Evolutionary conservation across 1,284 basidiomycete genomes (phyloP), one percentile per base, ranked within the genome.

Genomic region (Ganoderma multipileum): DNA sequence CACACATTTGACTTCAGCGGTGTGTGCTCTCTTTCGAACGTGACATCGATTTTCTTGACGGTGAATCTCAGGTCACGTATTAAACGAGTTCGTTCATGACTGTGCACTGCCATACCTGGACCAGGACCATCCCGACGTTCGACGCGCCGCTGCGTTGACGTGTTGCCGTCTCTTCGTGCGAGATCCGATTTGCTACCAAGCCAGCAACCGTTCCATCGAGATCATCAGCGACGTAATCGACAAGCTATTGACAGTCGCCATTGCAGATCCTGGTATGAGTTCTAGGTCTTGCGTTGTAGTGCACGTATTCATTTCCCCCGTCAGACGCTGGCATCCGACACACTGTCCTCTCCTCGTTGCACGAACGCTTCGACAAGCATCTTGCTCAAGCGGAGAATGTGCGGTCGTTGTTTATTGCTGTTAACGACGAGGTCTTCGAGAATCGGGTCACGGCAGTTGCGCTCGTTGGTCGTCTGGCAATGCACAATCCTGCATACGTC

Each of bases 301-400:
- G 4, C 36, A 36, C 30, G 33, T 62, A 63, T 60, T 59, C 28
- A 36, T 16, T 18, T 14, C 14, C 16, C 0, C 2, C n/a, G 0
- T n/a, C 71, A 95, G 95, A 96, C 76, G 83, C 95, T 2, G 85
- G 83, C 30, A 98, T 98, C 70, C 87, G 97, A n/a, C 89, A 92
- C 72, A 92, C 93, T 0, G 98, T 99, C 0, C 86, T 99, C 23
- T 90, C 91, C 16, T 92, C 91, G 12, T 85, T 99, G 47, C 95
- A 98, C 76, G 94, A 97, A 75, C 92, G 95, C 54, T 99, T 99
- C 75, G 98, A 99, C 78, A 95, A 96, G 72, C 97, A 99, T 78
- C 87, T 99, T n/a, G 95, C 98, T 0, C 98, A 99, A 80, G 96
- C 97, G 0, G 98, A 99, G 81, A 98, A 99, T 76, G 96, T 99